A percentile compares a stretch with the other conserved stretches of the same genome.
These are phyloP conservation scores for Pholiota adiposa DNA, from an alignment of 1,284 basidiomycete species.

Conservation along the genomic window DNA sequence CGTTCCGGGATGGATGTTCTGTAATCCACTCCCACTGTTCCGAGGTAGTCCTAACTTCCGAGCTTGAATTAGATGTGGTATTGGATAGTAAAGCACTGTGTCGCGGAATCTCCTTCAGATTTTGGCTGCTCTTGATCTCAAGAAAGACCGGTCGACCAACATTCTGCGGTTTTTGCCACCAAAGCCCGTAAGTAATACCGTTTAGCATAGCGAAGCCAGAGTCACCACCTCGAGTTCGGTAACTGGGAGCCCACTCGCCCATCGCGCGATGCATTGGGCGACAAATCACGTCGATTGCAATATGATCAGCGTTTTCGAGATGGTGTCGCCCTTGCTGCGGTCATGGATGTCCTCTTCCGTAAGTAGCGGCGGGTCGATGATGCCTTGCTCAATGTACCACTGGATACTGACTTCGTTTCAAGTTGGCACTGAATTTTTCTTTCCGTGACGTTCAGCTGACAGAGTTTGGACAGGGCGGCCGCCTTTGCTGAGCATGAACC, in stretches of 20 bases:
- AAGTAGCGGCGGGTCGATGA: slow-evolving; percentile 13
- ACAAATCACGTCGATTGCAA: slow-evolving; percentile 34
- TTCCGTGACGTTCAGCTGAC: background rate
- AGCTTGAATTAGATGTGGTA: background rate
- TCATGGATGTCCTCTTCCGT: slow-evolving; percentile 29
- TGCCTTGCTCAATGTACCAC: background rate
- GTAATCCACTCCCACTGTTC: too few species aligned
- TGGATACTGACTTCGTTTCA: too few species aligned
- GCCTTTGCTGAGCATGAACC: slow-evolving; percentile 20
- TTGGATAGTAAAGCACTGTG: background rate
- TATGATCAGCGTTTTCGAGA: slow-evolving; percentile 29
- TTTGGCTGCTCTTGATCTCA: background rate
- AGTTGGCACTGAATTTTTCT: too few species aligned
- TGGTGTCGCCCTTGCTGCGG: slow-evolving; percentile 27
- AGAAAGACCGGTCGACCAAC: slow-evolving; percentile 7
- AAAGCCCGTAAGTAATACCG: slow-evolving; percentile 14
- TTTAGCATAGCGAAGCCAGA: slow-evolving; percentile 24
- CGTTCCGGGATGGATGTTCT: too few species aligned
- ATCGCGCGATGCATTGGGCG: slow-evolving; percentile 28
- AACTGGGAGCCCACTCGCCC: slow-evolving; percentile 20
- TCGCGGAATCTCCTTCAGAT: background rate
- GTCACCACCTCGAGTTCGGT: slow-evolving; percentile 26
- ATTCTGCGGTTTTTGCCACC: slow-evolving; percentile 36
- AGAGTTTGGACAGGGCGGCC: slow-evolving; percentile 7
- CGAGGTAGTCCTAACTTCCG: too few species aligned